These are phyloP conservation scores for Colletotrichum sublineola DNA, from an alignment of 2,329 filamentous ascomycete genomes.

Conservation along the genomic window DNA sequence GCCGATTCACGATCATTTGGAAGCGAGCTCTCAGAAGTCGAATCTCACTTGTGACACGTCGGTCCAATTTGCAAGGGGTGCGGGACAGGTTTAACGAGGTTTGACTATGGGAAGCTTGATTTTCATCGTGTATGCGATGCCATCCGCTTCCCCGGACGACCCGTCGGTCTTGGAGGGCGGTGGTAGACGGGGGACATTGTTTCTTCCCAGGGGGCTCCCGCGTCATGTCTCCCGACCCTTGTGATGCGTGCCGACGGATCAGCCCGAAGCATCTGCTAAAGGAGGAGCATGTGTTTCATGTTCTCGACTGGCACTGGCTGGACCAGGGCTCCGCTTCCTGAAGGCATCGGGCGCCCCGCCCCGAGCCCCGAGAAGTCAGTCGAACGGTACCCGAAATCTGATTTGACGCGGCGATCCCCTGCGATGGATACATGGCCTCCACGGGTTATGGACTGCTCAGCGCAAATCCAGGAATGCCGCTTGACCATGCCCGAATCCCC, in stretches of 20 bases:
- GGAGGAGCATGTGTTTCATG: neutral
- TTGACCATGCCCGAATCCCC: neutral
- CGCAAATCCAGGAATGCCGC: too few relatives aligned
- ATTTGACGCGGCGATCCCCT: neutral
- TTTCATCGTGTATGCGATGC: neutral
- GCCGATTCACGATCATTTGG: neutral
- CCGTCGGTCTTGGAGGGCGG: too few relatives aligned
- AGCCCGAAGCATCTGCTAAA: too few relatives aligned
- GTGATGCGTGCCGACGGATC: too few relatives aligned
- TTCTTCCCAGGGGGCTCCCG: neutral
- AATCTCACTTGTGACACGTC: neutral
- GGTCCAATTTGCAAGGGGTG: neutral
- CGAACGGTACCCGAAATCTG: neutral
- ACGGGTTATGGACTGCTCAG: too few relatives aligned
- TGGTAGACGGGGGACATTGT: neutral
- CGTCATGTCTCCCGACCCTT: neutral
- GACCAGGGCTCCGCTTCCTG: neutral
- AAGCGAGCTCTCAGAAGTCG: neutral
- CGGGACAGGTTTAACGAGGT: conserved; percentile 1
- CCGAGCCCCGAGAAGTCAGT: neutral
- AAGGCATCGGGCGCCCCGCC: neutral
- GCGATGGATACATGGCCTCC: neutral
- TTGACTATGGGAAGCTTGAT: conserved; percentile 10
- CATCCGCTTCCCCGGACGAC: neutral
- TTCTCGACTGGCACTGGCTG: neutral